Conservation (phyloP, 2,329 filamentous ascomycete genomes). For the Davidsoniella virescens region DNA sequence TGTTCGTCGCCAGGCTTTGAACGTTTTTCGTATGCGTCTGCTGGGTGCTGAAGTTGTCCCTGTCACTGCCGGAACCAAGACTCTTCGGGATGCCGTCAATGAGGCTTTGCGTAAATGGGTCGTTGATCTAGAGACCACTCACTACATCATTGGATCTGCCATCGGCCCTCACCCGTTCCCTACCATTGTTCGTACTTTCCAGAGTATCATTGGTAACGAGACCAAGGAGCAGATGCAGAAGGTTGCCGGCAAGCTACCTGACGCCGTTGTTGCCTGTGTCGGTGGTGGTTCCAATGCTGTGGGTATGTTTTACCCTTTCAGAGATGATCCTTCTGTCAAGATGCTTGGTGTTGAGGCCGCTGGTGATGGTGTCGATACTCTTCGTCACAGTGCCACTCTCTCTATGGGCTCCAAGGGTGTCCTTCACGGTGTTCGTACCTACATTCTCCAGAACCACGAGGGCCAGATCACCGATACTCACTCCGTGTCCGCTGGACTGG, state of each 20-base stretch:
- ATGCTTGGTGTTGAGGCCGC: slow-evolving; percentile 89
- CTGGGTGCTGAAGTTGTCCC: slow-evolving; percentile 85
- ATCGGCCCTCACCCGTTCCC: slow-evolving; percentile 98
- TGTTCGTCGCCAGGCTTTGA: slow-evolving; percentile 85
- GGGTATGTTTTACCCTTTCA: slow-evolving; percentile 97
- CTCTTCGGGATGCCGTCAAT: slow-evolving; percentile 78
- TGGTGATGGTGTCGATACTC: slow-evolving; percentile 78
- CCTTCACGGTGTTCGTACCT: slow-evolving; percentile 88
- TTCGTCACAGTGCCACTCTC: slow-evolving; percentile 74
- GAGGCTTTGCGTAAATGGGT: slow-evolving; percentile 93
- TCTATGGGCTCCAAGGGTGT: slow-evolving; percentile 79
- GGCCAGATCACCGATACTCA: slow-evolving; percentile 93
- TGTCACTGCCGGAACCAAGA: slow-evolving; percentile 77
- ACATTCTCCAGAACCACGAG: slow-evolving; percentile 81
- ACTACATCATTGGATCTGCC: slow-evolving; percentile 96
- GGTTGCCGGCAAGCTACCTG: slow-evolving; percentile 74
- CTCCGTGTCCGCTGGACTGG: slow-evolving; percentile 87
- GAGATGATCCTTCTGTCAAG: slow-evolving; percentile 68
- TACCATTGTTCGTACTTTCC: slow-evolving; percentile 93
- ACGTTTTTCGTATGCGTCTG: slow-evolving; percentile 96
- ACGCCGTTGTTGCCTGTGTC: slow-evolving; percentile 92
- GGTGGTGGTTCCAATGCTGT: slow-evolving; percentile 89
- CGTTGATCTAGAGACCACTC: slow-evolving; percentile 76
- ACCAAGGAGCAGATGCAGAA: slow-evolving; percentile 83
- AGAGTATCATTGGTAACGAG: slow-evolving; percentile 88